Base-by-base conservation (phyloP, 257 asterid species). In the Solanum etuberosum region DNA sequence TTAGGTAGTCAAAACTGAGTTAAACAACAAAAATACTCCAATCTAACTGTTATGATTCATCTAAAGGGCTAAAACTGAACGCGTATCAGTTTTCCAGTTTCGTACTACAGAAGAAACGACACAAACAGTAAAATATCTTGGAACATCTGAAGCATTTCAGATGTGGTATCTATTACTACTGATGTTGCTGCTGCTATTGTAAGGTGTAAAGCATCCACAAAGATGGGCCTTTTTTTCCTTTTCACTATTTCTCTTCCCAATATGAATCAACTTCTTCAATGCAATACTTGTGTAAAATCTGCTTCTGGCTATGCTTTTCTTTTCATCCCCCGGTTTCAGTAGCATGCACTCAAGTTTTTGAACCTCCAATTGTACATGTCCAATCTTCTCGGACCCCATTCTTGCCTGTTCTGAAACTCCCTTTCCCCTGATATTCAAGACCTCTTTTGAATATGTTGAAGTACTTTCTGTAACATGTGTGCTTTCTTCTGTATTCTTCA, bases 341-440 rank as follows among this genome's bases (percentile, higher is more conserved):
- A 95, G 15, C n/a, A 93, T 34, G 63, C 89, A 91, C 88, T 94
- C 96, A 25, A 97, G 92, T 88, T 92, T 97, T 90, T 95, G 98
- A 83, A 97, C 91, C 89, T 93, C 98, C 68, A 94, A 29, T 35
- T 94, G 95, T 91, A 95, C 57, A 88, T 91, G 67, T 3, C 91
- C 95, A 70, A 95, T 93, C 90, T 92, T 89, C 70, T 94, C 98
- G 3, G 98, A 91, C 92, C 96, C 99, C 85, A 90, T 95, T 8
- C 92, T 89, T 3, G 98, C 97, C 89, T 95, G 95, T 80, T 95
- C 98, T 5, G 88, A 84, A 34, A 91, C 93, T 86, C 86, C 91
- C 90, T 86, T 90, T 40, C 92, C 92, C 94, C 94, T 86, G 46
- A 88, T 86, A 34, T 84, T 91, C 38, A 90, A 87, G 1, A 92